A percentile compares a stretch with the other conserved stretches of the same genome.
Conservation (phyloP, 2,329 filamentous ascomycete species). For the Xylaria sp. region DNA sequence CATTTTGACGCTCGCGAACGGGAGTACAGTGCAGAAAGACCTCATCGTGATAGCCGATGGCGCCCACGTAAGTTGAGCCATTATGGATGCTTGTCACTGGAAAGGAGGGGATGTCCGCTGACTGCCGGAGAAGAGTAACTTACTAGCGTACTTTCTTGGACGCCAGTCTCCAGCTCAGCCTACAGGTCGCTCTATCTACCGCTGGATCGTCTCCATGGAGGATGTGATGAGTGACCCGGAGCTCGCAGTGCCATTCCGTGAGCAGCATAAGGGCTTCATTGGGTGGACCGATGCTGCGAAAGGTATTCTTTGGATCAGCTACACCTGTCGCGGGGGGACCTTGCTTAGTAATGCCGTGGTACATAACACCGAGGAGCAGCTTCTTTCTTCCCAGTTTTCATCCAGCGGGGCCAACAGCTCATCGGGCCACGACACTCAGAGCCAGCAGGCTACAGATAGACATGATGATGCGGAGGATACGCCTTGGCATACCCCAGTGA, state of each 20-base stretch:
- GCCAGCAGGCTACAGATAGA: not conserved
- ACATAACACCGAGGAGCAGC: conserved; percentile 15
- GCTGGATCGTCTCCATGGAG: conserved; percentile 30
- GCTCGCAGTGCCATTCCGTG: conserved; percentile 14
- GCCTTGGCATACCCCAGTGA: conserved; percentile 18
- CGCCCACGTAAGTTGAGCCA: conserved; percentile 39
- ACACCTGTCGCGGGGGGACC: conserved; percentile 24
- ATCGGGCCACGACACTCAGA: not conserved
- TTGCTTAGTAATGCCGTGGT: conserved; percentile 28
- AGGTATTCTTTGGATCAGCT: conserved; percentile 24
- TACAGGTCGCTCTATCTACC: conserved; percentile 30
- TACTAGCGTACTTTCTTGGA: conserved; percentile 26
- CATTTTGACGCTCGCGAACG: conserved; percentile 55
- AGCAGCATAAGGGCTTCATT: conserved; percentile 19
- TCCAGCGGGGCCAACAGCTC: not conserved
- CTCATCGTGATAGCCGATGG: conserved; percentile 54
- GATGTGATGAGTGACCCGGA: conserved; percentile 20
- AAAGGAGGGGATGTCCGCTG: not conserved
- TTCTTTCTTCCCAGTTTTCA: not conserved
- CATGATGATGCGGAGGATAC: not conserved
- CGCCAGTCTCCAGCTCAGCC: conserved; percentile 8
- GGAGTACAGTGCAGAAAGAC: conserved; percentile 41
- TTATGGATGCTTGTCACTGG: not conserved
- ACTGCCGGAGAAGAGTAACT: conserved; percentile 20
- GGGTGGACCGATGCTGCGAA: conserved; percentile 18